These are phyloP conservation scores for Smithsoniella earleae DNA, from an alignment of 163 green algal genomes.

Conservation along the genomic window DNA sequence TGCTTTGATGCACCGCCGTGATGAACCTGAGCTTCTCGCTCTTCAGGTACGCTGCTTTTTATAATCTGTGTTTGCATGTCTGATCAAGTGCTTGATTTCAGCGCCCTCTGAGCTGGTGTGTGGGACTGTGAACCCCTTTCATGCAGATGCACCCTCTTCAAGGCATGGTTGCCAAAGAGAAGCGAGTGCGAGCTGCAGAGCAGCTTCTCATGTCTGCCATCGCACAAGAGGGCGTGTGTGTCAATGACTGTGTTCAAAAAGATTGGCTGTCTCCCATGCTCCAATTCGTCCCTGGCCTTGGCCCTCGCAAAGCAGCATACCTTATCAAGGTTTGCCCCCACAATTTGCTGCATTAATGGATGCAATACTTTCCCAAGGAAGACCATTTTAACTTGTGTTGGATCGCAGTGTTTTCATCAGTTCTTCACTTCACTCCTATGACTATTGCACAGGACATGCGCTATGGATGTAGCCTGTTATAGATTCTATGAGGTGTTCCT, in stretches of 20 bases:
- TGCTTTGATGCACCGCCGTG: background rate
- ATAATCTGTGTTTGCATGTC: too few species aligned
- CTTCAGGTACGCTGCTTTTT: conserved; percentile 11
- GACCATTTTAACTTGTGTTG: too few species aligned
- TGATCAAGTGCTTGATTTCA: too few species aligned
- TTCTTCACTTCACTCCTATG: too few species aligned
- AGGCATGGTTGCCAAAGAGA: background rate
- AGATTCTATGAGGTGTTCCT: background rate
- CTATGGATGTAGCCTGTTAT: background rate
- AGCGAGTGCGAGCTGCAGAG: background rate
- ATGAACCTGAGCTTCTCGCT: background rate
- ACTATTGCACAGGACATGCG: background rate
- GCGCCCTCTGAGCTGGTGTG: too few species aligned
- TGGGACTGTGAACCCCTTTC: too few species aligned
- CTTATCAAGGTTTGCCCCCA: background rate
- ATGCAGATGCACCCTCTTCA: too few species aligned
- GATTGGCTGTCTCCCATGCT: conserved; percentile 22
- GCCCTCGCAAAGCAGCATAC: background rate
- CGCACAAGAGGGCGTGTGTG: background rate
- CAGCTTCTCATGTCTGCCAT: conserved; percentile 19
- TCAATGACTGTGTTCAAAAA: background rate
- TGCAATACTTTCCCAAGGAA: too few species aligned
- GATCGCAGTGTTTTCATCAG: too few species aligned
- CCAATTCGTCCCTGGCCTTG: conserved; percentile 25
- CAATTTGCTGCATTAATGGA: background rate